Evolutionary conservation across 2,329 filamentous ascomycete genomes (phyloP).

Genomic region (Chaetomium sp.): DNA sequence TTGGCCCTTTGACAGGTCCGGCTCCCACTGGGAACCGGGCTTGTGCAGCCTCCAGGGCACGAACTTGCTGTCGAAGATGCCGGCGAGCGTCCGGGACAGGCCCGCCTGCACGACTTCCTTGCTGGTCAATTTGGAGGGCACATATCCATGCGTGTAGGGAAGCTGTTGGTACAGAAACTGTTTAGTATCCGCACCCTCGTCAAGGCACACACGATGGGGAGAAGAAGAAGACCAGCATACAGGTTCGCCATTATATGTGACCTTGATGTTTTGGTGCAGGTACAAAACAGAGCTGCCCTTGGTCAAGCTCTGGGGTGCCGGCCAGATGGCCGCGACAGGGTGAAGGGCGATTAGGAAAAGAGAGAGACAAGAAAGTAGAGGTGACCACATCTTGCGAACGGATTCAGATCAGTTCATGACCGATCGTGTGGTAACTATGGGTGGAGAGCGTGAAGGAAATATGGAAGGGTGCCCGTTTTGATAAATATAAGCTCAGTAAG

Average conservation of each 20-base stretch:
- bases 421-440: neutral
- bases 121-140: conserved; percentile 49
- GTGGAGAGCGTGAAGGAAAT: neutral
- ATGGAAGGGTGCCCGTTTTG: neutral
- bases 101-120: conserved; percentile 58
- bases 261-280: conserved; percentile 53
- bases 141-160: conserved; percentile 50
- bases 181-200: conserved; percentile 39
- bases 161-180: conserved; percentile 47
- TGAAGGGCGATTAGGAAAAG: conserved; percentile 45
- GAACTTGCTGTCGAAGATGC: conserved; percentile 68
- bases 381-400: conserved; percentile 35
- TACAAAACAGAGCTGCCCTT: conserved; percentile 57
- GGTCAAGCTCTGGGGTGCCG: conserved; percentile 53
- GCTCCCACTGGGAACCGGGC: conserved; percentile 66
- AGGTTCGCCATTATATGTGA: conserved; percentile 61
- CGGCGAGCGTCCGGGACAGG: conserved; percentile 60
- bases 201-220: conserved; percentile 37
- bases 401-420: conserved; percentile 20
- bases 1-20: conserved; percentile 48
- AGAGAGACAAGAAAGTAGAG: conserved; percentile 40
- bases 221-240: conserved; percentile 52
- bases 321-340: conserved; percentile 59
- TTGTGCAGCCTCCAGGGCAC: conserved; percentile 78
- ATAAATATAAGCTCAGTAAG: neutral